phyloP scores from a whole-genome alignment of 306 rosid genomes.

The Spatholobus suberectus region DNA sequence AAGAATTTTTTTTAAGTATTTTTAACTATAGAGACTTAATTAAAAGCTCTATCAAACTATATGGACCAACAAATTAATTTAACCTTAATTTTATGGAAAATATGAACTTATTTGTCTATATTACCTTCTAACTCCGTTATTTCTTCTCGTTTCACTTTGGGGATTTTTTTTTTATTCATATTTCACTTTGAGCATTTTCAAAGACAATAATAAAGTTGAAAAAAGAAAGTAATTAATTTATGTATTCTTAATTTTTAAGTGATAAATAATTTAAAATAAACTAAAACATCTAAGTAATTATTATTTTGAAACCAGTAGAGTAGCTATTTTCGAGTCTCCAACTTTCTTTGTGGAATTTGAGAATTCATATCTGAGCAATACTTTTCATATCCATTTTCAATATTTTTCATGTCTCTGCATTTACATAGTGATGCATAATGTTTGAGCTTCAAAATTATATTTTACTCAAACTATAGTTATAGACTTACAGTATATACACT shows the following conservation, averaged over 20 bases:
- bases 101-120: background rate
- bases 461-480: background rate
- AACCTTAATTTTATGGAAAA: background rate
- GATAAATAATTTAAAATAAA: background rate
- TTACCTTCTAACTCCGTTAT: background rate
- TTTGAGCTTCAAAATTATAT: background rate
- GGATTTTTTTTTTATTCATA: too few species aligned
- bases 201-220: background rate
- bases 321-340: background rate
- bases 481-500: background rate
- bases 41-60: too few species aligned
- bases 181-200: too few species aligned
- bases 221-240: background rate
- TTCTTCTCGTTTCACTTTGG: background rate
- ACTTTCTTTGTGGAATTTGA: background rate
- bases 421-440: background rate
- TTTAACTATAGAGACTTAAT: too few species aligned
- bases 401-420: conserved; percentile 6
- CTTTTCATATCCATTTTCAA: too few species aligned
- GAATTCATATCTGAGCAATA: background rate
- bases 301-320: background rate
- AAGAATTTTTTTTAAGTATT: too few species aligned
- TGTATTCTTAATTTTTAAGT: too few species aligned
- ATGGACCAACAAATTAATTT: too few species aligned
- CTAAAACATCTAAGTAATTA: background rate